These are phyloP conservation scores for Coriaria nepalensis DNA, from an alignment of 306 rosid species.

Conservation along the genomic window DNA sequence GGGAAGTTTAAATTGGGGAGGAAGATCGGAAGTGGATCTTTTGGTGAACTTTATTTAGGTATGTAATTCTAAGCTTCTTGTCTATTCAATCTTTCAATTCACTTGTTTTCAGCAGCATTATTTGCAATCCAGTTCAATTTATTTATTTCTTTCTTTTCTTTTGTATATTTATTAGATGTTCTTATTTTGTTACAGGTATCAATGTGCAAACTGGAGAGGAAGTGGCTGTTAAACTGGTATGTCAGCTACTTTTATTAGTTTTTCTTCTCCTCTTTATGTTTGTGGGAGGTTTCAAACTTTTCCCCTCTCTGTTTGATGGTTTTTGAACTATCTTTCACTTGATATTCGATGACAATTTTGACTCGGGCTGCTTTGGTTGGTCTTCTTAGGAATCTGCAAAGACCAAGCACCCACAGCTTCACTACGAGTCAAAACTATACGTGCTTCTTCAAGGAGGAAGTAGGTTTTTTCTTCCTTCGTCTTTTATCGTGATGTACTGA, in stretches of 20 bases:
- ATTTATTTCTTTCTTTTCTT: slow-evolving; percentile 11
- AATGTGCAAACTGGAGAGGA: slow-evolving; percentile 93
- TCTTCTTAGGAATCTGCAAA: slow-evolving; percentile 64
- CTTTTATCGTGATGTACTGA: slow-evolving; percentile 1
- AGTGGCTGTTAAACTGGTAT: slow-evolving; percentile 93
- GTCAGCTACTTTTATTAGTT: slow-evolving; percentile 3
- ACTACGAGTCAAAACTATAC: slow-evolving; percentile 91
- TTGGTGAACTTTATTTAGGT: slow-evolving; percentile 95
- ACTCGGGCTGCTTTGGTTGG: background rate
- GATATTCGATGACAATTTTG: background rate
- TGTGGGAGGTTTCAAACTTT: too few species aligned
- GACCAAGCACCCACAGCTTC: slow-evolving; percentile 99
- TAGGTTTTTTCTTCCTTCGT: slow-evolving; percentile 24
- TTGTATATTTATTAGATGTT: slow-evolving; percentile 13
- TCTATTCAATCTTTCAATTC: background rate
- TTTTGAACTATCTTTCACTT: too few species aligned
- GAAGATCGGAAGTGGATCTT: slow-evolving; percentile 95
- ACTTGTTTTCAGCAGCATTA: background rate
- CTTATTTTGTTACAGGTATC: slow-evolving; percentile 50
- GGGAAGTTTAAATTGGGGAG: slow-evolving; percentile 93
- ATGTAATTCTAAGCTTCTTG: slow-evolving; percentile 15
- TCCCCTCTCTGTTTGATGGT: too few species aligned
- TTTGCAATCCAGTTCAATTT: background rate
- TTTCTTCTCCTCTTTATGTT: too few species aligned
- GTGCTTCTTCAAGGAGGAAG: slow-evolving; percentile 99